Base-by-base conservation (phyloP, 2,329 filamentous ascomycete species). In the Sclerotinia spermophila region DNA sequence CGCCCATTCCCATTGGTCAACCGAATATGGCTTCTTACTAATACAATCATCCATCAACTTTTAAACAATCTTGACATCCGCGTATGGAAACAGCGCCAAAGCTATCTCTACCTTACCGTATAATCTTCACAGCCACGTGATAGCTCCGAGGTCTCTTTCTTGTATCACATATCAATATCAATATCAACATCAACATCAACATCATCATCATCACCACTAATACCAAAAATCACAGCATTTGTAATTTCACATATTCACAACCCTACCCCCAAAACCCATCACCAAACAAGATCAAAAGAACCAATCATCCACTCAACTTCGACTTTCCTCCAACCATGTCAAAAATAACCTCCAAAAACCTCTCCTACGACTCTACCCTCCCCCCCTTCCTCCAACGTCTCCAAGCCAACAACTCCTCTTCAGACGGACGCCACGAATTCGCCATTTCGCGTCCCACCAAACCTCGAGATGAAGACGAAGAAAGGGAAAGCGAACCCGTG, bases 401-500 rank as follows among this genome's bases (percentile, higher is more conserved):
- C 35, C 84, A 85, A 82, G 83, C 86, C 74, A 81, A 88, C 79
- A 76, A 83, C 81, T 77, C 83, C 81, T 80, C 69, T 83, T 82
- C 78, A 80, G 82, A 78, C 84, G 78, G 80, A 81, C 80, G 77
- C 80, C 83, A 78, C 83, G 77, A 78, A 62, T 76, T 70, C 58
- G 62, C 61, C 21, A 68, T 73, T 30, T n/a, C 82, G 7, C 74
- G 79, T 40, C 84, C 64, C 80, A 77, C 77, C 73, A 71, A 86
- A 81, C 86, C 83, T 81, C 85, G 84, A 48, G 87, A 86, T 24
- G 87, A 83, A 71, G 89, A 90, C 75, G 89, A 90, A 55, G 89
- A 93, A 72, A 91, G 90, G 19, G 92, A 95, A 75, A 92, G 95
- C 79, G 90, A 85, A 65, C 92, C 92, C 0, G 84, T 93, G 0